These are phyloP conservation scores for Syzygium syzygioides DNA, from an alignment of 441 rosid species.

Conservation along the genomic window DNA sequence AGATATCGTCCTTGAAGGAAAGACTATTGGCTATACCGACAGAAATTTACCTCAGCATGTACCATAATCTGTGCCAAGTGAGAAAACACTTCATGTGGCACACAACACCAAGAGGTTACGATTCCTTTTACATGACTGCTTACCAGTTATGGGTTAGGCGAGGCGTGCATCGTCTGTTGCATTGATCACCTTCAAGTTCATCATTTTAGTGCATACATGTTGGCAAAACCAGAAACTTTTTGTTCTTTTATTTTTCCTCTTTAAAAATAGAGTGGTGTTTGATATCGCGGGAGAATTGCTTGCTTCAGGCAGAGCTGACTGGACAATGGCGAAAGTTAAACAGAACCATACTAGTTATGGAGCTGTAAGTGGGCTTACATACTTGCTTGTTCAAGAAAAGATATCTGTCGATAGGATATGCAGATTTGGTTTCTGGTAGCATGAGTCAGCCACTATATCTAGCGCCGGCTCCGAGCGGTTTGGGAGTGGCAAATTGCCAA, in stretches of 20 bases:
- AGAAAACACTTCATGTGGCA: constrained; percentile 42
- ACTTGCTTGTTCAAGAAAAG: not conserved
- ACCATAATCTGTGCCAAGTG: constrained; percentile 22
- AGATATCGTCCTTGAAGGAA: constrained; percentile 17
- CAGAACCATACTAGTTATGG: not conserved
- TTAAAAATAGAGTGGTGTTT: not conserved
- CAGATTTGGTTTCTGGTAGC: not conserved
- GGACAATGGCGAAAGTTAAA: not conserved
- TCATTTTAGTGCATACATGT: not conserved
- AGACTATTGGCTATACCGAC: constrained; percentile 17
- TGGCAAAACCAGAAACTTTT: not conserved
- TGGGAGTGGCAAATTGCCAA: not conserved
- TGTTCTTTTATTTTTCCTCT: not conserved
- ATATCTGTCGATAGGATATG: not conserved
- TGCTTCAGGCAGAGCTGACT: not conserved
- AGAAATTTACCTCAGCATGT: constrained; percentile 20
- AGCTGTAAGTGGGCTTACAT: not conserved
- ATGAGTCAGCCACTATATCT: not conserved
- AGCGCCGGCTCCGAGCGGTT: not conserved
- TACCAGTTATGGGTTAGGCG: constrained; percentile 39
- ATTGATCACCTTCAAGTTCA: not conserved
- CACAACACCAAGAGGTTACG: constrained; percentile 23
- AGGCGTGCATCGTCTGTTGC: constrained; percentile 14
- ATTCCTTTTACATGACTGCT: constrained; percentile 41
- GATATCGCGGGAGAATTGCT: not conserved